Evolutionary conservation across 805 yeast species (phyloP).

Genomic region (Cyberlindnera petersonii): DNA sequence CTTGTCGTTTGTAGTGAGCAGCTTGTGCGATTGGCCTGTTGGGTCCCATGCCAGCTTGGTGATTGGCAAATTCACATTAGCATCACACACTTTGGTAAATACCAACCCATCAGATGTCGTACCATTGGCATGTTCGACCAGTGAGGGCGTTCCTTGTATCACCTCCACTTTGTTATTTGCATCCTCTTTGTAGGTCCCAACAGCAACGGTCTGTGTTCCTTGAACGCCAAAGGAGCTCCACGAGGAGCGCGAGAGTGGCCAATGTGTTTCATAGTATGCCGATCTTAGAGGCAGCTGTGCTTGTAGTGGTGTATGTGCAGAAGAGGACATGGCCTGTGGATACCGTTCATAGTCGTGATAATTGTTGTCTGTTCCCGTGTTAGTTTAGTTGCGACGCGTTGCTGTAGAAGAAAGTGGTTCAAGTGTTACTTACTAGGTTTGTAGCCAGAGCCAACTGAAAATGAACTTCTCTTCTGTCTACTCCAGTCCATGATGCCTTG

Average conservation of each 20-base stretch:
- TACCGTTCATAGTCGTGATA: conserved; percentile 16
- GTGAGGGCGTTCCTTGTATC: conserved; percentile 31
- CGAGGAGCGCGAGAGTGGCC: conserved; percentile 49
- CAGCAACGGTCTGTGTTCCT: conserved; percentile 49
- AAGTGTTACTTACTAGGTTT: conserved; percentile 16
- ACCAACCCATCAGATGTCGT: conserved; percentile 32
- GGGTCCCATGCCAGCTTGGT: conserved; percentile 77
- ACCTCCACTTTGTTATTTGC: conserved; percentile 61
- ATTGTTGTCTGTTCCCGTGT: conserved; percentile 2
- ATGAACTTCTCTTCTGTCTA: conserved; percentile 26
- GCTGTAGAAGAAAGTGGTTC: not conserved
- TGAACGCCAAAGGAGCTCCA: conserved; percentile 36
- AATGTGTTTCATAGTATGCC: conserved; percentile 44
- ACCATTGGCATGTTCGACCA: conserved; percentile 27
- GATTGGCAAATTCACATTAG: conserved; percentile 59
- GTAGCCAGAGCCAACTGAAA: conserved; percentile 23
- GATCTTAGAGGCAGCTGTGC: conserved; percentile 29
- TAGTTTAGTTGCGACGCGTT: not conserved
- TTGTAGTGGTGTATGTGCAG: conserved; percentile 11
- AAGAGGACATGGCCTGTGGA: conserved; percentile 11
- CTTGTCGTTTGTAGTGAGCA: conserved; percentile 72
- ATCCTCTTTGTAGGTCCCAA: conserved; percentile 82
- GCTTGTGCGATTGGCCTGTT: conserved; percentile 32
- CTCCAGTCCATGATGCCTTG: conserved; percentile 30
- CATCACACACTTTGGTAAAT: conserved; percentile 47